Evolutionary conservation across 225 moss, liverwort and hornwort species (phyloP).

Genomic region (Neckera pumila): DNA sequence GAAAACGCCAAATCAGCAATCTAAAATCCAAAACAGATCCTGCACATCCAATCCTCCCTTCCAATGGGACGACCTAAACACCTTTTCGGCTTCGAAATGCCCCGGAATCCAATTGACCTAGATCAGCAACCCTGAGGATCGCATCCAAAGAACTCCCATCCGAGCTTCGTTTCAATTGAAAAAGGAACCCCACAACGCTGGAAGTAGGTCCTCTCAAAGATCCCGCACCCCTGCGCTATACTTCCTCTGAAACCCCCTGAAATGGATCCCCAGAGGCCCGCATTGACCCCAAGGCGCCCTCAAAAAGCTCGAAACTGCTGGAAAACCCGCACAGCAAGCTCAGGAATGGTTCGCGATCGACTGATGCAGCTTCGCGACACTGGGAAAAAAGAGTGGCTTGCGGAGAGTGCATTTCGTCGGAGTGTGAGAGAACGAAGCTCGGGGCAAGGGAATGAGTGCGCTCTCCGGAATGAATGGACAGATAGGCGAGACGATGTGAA

Average conservation of each 20-base stretch:
- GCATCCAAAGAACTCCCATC: background rate
- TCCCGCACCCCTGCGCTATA: background rate
- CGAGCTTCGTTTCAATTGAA: background rate
- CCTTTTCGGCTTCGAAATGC: background rate
- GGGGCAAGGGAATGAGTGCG: background rate
- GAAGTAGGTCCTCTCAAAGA: background rate
- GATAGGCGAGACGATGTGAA: background rate
- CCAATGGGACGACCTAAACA: conserved; percentile 1
- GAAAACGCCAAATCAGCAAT: background rate
- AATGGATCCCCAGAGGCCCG: background rate
- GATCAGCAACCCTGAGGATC: background rate
- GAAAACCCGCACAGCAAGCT: background rate
- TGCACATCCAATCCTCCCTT: background rate
- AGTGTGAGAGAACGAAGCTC: background rate
- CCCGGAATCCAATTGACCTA: conserved; percentile 5
- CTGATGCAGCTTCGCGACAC: background rate
- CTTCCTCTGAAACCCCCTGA: background rate
- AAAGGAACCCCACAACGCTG: background rate
- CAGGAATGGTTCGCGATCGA: background rate
- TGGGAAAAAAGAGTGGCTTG: background rate
- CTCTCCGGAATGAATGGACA: background rate
- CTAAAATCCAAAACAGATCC: background rate
- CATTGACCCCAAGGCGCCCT: background rate
- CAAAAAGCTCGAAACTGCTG: background rate
- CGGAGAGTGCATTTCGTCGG: background rate